These are phyloP conservation scores for Candida michaelii DNA, from an alignment of 805 yeast genomes.

Conservation along the genomic window DNA sequence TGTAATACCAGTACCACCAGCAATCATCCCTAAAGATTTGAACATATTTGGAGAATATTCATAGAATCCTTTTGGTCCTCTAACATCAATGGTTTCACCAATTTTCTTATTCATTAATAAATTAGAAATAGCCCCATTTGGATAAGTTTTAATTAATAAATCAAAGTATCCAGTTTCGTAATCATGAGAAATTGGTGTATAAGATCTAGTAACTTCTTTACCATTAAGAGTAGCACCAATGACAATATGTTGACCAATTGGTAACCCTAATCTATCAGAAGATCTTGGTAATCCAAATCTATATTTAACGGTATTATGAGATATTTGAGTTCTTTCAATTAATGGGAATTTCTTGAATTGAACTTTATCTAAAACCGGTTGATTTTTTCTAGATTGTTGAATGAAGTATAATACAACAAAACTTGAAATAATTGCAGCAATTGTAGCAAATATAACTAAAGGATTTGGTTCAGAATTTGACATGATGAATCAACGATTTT, in stretches of 20 bases:
- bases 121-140: conserved; percentile 79
- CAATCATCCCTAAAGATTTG: conserved; percentile 78
- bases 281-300: conserved; percentile 79
- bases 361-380: conserved; percentile 61
- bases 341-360: conserved; percentile 78
- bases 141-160: conserved; percentile 81
- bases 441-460: conserved; percentile 37
- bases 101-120: conserved; percentile 67
- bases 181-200: conserved; percentile 86
- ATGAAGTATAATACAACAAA: conserved; percentile 34
- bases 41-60: conserved; percentile 79
- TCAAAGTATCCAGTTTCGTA: conserved; percentile 81
- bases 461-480: conserved; percentile 36
- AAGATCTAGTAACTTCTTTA: conserved; percentile 79
- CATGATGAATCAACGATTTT: conserved; percentile 3
- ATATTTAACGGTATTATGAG: conserved; percentile 81
- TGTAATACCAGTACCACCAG: conserved; percentile 96
- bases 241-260: conserved; percentile 92
- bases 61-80: conserved; percentile 92
- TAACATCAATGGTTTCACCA: conserved; percentile 75
- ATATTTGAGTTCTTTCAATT: conserved; percentile 68
- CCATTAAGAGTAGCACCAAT: conserved; percentile 74
- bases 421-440: conserved; percentile 35
- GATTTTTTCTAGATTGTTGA: conserved; percentile 34
- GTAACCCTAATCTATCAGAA: conserved; percentile 77